Percentiles rank a stretch among this genome's conserved stretches.
These are phyloP conservation scores for Zygosaccharomyces pseudobailii DNA, from an alignment of 1,139 yeast species.

Conservation along the genomic window DNA sequence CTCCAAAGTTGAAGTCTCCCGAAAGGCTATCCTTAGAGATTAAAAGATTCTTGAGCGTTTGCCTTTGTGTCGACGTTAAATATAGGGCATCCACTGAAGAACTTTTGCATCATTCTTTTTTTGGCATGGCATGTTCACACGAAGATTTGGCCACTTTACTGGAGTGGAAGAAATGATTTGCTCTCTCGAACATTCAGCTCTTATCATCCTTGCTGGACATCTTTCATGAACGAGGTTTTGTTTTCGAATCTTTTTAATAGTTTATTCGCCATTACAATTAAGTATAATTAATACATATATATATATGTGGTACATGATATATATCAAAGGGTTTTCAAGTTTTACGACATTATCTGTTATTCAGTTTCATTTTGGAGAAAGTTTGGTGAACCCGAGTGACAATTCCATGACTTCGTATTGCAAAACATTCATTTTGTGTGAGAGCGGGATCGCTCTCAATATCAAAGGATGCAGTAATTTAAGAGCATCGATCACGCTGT, in stretches of 20 bases:
- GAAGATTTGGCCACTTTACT: conserved; percentile 64
- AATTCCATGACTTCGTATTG: conserved; percentile 27
- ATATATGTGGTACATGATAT: not conserved
- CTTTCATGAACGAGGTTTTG: not conserved
- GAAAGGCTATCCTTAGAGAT: conserved; percentile 72
- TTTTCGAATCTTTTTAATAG: not conserved
- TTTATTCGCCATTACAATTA: not conserved
- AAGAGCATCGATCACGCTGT: conserved; percentile 14
- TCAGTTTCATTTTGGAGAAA: conserved; percentile 2
- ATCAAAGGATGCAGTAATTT: conserved; percentile 36
- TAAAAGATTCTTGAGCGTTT: conserved; percentile 82
- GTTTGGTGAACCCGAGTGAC: conserved; percentile 28
- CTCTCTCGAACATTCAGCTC: not conserved
- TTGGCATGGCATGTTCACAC: conserved; percentile 64
- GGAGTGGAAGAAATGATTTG: conserved; percentile 51
- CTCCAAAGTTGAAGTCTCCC: conserved; percentile 90
- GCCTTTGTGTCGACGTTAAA: conserved; percentile 92
- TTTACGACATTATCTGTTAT: not conserved
- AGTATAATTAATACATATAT: not conserved
- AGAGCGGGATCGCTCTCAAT: conserved; percentile 36
- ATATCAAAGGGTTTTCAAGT: not conserved
- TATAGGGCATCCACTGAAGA: conserved; percentile 90
- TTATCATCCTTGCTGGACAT: not conserved
- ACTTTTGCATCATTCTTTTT: conserved; percentile 73
- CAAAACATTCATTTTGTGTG: conserved; percentile 32